phyloP scores from a whole-genome alignment of 2,329 filamentous ascomycete species.

The Piedraia hortae region DNA sequence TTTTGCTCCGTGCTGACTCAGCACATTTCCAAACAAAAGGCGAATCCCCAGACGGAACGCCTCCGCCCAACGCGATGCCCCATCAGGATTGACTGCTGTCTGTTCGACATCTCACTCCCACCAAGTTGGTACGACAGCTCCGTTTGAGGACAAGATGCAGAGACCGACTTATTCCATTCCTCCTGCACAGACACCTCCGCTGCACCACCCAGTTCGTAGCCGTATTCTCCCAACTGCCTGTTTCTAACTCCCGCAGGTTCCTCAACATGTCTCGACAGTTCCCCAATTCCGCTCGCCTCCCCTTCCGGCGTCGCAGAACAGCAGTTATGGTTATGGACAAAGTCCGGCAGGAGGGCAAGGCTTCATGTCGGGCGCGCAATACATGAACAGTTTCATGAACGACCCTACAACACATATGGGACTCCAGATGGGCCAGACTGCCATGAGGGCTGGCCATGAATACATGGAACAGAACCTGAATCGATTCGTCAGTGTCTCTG shows the following conservation, averaged over 20 bases:
- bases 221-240: constrained; percentile 91
- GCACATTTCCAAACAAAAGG: no score
- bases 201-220: constrained; percentile 73
- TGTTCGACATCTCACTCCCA: no score
- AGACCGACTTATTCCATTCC: constrained; percentile 53
- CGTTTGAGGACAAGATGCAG: no score
- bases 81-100: no score
- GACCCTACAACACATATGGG: constrained; percentile 89
- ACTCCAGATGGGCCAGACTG: constrained; percentile 76
- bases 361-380: constrained; percentile 35
- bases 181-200: constrained; percentile 54
- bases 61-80: no score
- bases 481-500: constrained; percentile 70
- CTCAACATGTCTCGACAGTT: constrained; percentile 93
- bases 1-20: no score
- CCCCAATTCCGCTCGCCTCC: constrained; percentile 88
- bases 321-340: constrained; percentile 31
- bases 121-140: no score
- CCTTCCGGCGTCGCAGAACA: constrained; percentile 44
- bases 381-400: constrained; percentile 65
- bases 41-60: no score
- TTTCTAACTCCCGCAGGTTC: constrained; percentile 23
- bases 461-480: constrained; percentile 86
- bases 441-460: constrained; percentile 73
- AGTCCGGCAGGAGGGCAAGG: constrained; percentile 6